A percentile compares a stretch with the other conserved stretches of the same genome.
Evolutionary conservation across 2,329 filamentous ascomycete genomes (phyloP).

Genomic region (Chalaropsis thielavioides): DNA sequence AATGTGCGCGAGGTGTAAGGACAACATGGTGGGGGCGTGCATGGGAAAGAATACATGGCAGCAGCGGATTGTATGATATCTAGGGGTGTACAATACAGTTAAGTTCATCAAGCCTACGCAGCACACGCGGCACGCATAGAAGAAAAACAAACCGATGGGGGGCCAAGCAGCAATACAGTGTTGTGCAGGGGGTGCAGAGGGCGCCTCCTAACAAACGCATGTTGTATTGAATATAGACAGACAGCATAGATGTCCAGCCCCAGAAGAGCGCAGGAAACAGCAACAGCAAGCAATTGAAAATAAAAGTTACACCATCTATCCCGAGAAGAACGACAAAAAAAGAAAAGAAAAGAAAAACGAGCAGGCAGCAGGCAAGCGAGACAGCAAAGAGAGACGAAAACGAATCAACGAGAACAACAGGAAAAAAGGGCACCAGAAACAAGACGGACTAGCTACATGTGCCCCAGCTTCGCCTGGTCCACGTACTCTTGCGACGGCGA

Average conservation of each 20-base stretch:
- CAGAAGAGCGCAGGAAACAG: neutral
- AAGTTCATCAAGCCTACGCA: neutral
- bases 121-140: neutral
- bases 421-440: neutral
- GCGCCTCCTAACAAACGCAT: neutral
- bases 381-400: neutral
- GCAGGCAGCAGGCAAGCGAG: neutral
- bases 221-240: neutral
- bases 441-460: slow-evolving; percentile 5
- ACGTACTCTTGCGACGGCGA: slow-evolving; percentile 56
- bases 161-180: neutral
- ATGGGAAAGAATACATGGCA: slow-evolving; percentile 4
- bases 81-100: slow-evolving; percentile 11
- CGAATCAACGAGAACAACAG: neutral
- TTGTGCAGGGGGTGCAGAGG: neutral
- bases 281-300: slow-evolving; percentile 4
- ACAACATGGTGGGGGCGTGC: slow-evolving; percentile 6
- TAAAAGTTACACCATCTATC: slow-evolving; percentile 3
- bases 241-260: neutral
- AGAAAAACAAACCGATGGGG: neutral
- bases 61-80: slow-evolving; percentile 23
- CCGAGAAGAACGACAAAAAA: neutral
- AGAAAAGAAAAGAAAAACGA: neutral
- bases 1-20: slow-evolving; percentile 21
- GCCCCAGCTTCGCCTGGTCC: slow-evolving; percentile 41